Percentiles rank a stretch among this genome's conserved stretches.
These are phyloP conservation scores for Debaryomyces fabryi DNA, from an alignment of 1,139 yeast species.

Conservation along the genomic window DNA sequence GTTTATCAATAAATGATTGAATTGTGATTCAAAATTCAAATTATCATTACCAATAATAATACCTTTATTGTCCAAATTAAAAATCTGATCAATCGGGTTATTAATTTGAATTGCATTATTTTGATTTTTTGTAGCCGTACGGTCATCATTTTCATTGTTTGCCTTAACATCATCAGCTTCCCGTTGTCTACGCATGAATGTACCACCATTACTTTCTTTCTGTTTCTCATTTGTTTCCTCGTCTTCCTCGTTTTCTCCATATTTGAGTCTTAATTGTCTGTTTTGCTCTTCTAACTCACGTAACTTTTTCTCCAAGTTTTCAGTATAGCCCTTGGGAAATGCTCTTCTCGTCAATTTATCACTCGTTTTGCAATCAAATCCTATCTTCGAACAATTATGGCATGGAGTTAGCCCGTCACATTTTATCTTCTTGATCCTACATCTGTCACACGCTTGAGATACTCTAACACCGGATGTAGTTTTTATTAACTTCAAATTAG, in stretches of 20 bases:
- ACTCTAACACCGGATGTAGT: conserved; percentile 52
- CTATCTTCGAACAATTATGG: conserved; percentile 63
- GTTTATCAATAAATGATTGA: conserved; percentile 49
- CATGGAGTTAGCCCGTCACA: conserved; percentile 79
- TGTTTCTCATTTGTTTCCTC: background rate
- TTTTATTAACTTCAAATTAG: conserved; percentile 42
- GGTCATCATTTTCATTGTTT: conserved; percentile 1
- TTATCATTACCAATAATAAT: conserved; percentile 53
- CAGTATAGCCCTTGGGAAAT: conserved; percentile 77
- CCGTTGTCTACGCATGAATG: background rate
- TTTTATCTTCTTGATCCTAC: conserved; percentile 73
- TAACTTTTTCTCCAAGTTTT: conserved; percentile 65
- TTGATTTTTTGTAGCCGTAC: conserved; percentile 11
- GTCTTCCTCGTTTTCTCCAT: conserved; percentile 11
- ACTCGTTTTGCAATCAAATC: conserved; percentile 68
- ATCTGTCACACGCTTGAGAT: conserved; percentile 80
- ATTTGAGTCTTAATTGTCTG: conserved; percentile 32
- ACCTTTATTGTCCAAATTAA: conserved; percentile 49
- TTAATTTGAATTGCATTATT: conserved; percentile 35
- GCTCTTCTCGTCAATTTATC: conserved; percentile 75
- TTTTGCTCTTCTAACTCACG: conserved; percentile 64
- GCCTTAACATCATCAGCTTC: background rate
- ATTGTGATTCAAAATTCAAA: conserved; percentile 51
- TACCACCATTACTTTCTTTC: background rate
- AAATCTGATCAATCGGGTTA: conserved; percentile 53